These are phyloP conservation scores for Mycena epipterygia DNA, from an alignment of 768 basidiomycete genomes.

Conservation along the genomic window DNA sequence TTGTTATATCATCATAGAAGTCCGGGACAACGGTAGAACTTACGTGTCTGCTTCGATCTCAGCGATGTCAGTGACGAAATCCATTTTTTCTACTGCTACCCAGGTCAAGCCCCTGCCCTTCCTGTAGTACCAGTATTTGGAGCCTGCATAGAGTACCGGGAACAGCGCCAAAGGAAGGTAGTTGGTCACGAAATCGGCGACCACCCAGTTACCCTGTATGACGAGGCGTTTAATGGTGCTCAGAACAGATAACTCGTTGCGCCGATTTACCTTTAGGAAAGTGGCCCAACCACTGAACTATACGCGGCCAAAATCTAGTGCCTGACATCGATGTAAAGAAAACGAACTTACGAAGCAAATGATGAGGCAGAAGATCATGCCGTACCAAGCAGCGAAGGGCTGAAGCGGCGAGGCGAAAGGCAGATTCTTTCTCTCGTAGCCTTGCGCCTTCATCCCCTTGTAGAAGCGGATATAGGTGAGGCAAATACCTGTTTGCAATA, in stretches of 20 bases:
- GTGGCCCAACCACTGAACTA: constrained; percentile 62
- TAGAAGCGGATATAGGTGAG: constrained; percentile 89
- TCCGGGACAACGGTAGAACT: constrained; percentile 36
- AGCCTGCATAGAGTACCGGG: constrained; percentile 78
- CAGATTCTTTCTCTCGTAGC: constrained; percentile 75
- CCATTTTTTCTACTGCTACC: constrained; percentile 71
- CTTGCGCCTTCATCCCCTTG: constrained; percentile 85
- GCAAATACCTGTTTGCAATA: constrained; percentile 58
- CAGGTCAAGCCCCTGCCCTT: constrained; percentile 54
- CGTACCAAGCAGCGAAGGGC: constrained; percentile 81
- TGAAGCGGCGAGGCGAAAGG: constrained; percentile 80
- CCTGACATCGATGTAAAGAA: too few relatives aligned
- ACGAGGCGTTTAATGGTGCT: not conserved
- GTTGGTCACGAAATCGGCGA: constrained; percentile 83
- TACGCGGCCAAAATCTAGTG: not conserved
- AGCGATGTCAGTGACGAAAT: constrained; percentile 80
- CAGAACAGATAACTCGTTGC: not conserved
- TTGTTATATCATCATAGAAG: not conserved
- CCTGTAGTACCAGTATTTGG: constrained; percentile 66
- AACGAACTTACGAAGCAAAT: constrained; percentile 79
- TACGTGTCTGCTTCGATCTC: constrained; percentile 78
- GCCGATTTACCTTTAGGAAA: constrained; percentile 55
- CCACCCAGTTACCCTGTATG: constrained; percentile 62
- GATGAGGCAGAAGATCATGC: constrained; percentile 55
- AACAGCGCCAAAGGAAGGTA: constrained; percentile 82